A percentile compares a stretch with the other conserved stretches of the same genome.
phyloP scores from a whole-genome alignment of 192 early-diverging fungal genomes.

The Funneliformis geosporum region DNA sequence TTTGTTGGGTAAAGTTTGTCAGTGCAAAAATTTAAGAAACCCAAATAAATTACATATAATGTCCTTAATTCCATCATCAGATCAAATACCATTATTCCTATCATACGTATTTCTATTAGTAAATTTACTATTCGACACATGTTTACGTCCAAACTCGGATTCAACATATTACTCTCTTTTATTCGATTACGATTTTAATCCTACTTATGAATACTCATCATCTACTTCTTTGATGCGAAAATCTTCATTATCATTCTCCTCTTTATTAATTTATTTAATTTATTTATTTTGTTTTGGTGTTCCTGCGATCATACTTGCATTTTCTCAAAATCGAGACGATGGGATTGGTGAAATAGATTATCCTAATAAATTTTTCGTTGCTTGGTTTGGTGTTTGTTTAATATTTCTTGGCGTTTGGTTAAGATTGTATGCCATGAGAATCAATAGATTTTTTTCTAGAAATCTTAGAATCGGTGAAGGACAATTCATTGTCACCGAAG shows the following conservation, averaged over 20 bases:
- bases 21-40: too few relatives aligned
- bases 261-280: not conserved
- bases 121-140: not conserved
- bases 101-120: constrained; percentile 1
- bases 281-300: not conserved
- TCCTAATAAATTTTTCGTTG: not conserved
- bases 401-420: constrained; percentile 34
- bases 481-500: constrained; percentile 29
- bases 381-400: constrained; percentile 38
- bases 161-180: not conserved
- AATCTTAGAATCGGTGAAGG: constrained; percentile 36
- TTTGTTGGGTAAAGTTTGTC: too few relatives aligned
- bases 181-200: not conserved
- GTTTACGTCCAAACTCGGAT: not conserved
- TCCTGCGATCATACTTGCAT: not conserved
- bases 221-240: not conserved
- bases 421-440: constrained; percentile 34
- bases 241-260: not conserved
- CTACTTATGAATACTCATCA: not conserved
- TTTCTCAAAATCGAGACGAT: not conserved
- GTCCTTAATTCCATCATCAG: not conserved
- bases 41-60: too few relatives aligned
- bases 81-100: not conserved
- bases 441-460: constrained; percentile 38
- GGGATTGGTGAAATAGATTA: not conserved